Evolutionary conservation across 2,329 filamentous ascomycete species (phyloP).

Genomic region (Diaporthe helianthi): DNA sequence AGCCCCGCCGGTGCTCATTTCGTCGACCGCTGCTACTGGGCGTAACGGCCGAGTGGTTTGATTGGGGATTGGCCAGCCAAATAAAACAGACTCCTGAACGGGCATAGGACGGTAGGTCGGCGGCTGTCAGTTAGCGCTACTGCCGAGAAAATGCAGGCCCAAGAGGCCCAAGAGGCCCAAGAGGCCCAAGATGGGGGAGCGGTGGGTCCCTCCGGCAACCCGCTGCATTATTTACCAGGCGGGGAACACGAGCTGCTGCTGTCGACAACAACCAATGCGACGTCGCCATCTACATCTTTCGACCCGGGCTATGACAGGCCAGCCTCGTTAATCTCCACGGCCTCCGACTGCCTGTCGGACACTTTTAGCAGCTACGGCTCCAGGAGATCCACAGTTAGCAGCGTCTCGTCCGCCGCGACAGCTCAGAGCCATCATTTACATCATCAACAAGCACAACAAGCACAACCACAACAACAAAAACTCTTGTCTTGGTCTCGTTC

Average conservation of each 20-base stretch:
- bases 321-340: conserved; percentile 35
- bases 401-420: conserved; percentile 38
- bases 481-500: conserved; percentile 4
- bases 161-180: background rate
- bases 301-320: conserved; percentile 11
- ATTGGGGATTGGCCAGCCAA: conserved; percentile 11
- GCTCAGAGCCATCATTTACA: conserved; percentile 27
- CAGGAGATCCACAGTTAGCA: conserved; percentile 42
- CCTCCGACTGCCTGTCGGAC: conserved; percentile 40
- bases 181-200: conserved; percentile 18
- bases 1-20: conserved; percentile 11
- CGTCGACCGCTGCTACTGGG: background rate
- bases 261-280: conserved; percentile 28
- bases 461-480: background rate
- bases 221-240: conserved; percentile 24
- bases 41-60: background rate
- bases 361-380: conserved; percentile 40
- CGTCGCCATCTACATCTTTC: conserved; percentile 8
- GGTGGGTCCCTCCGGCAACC: conserved; percentile 21
- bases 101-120: conserved; percentile 22
- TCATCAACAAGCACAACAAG: conserved; percentile 18
- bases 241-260: conserved; percentile 17
- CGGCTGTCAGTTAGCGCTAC: conserved; percentile 12
- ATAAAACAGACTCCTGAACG: conserved; percentile 11
- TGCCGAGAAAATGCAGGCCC: conserved; percentile 22